Conservation (phyloP, 1,284 basidiomycete genomes). For the Coriolopsis trogii region DNA sequence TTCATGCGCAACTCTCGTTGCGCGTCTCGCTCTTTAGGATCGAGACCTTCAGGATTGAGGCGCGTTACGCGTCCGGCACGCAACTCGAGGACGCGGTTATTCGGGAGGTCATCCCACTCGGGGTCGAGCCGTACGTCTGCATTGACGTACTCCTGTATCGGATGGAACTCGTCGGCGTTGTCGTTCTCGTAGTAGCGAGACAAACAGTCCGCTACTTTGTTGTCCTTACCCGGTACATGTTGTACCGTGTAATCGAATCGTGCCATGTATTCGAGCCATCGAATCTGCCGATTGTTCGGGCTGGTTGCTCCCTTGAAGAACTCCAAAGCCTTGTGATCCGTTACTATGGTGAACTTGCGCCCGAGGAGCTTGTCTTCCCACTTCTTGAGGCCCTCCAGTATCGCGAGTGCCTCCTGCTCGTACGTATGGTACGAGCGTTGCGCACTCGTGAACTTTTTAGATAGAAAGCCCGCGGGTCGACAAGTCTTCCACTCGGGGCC, state of each 20-base stretch:
- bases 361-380: slow-evolving; percentile 42
- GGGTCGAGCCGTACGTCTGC: slow-evolving; percentile 32
- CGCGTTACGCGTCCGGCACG: not conserved
- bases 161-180: slow-evolving; percentile 22
- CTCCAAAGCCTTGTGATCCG: slow-evolving; percentile 41
- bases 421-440: slow-evolving; percentile 41
- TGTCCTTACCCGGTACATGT: slow-evolving; percentile 38
- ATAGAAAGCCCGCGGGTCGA: slow-evolving; percentile 43
- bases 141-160: slow-evolving; percentile 32
- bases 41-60: not conserved
- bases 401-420: slow-evolving; percentile 41
- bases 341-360: slow-evolving; percentile 35
- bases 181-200: slow-evolving; percentile 39
- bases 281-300: slow-evolving; percentile 27
- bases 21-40: not conserved
- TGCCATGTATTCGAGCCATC: slow-evolving; percentile 41
- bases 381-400: slow-evolving; percentile 39
- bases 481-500: slow-evolving; percentile 39
- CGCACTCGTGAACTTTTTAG: slow-evolving; percentile 40
- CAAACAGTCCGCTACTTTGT: slow-evolving; percentile 38
- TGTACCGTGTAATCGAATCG: slow-evolving; percentile 36
- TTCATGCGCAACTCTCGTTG: not conserved
- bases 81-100: slow-evolving; percentile 9
- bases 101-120: slow-evolving; percentile 25
- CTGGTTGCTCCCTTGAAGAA: slow-evolving; percentile 34